phyloP scores from a whole-genome alignment of 352 stramenopile species.

The Aphanomyces euteiches region DNA sequence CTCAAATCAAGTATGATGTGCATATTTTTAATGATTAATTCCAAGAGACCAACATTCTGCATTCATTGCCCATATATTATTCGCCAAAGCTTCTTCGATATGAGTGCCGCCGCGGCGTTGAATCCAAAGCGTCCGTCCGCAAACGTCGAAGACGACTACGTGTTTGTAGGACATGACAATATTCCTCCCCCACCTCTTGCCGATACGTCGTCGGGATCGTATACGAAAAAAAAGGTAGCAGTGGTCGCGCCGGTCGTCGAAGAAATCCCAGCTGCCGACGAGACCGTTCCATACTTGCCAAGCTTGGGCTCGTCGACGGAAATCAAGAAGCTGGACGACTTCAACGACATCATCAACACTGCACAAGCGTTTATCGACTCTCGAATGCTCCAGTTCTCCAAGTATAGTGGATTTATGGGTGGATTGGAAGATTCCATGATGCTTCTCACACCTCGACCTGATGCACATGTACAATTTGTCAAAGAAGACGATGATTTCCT shows the following conservation, averaged over 20 bases:
- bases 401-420: slow-evolving; percentile 75
- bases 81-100: slow-evolving; percentile 9
- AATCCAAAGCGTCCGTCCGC: neutral
- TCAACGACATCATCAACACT: slow-evolving; percentile 67
- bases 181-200: neutral
- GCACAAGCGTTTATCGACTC: slow-evolving; percentile 72
- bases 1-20: neutral
- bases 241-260: slow-evolving; percentile 18
- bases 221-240: slow-evolving; percentile 16
- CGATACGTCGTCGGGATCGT: neutral
- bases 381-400: slow-evolving; percentile 73
- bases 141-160: slow-evolving; percentile 25
- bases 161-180: slow-evolving; percentile 27
- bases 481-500: slow-evolving; percentile 46
- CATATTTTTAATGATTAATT: neutral
- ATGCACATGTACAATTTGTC: slow-evolving; percentile 28
- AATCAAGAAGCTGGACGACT: slow-evolving; percentile 80
- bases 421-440: slow-evolving; percentile 31
- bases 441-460: slow-evolving; percentile 58
- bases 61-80: slow-evolving; percentile 14
- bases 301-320: slow-evolving; percentile 78
- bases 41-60: no score
- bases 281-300: slow-evolving; percentile 61
- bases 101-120: slow-evolving; percentile 14
- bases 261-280: slow-evolving; percentile 26